Conservation (phyloP, 257 asterid species). For the Ehretia macrophylla region DNA sequence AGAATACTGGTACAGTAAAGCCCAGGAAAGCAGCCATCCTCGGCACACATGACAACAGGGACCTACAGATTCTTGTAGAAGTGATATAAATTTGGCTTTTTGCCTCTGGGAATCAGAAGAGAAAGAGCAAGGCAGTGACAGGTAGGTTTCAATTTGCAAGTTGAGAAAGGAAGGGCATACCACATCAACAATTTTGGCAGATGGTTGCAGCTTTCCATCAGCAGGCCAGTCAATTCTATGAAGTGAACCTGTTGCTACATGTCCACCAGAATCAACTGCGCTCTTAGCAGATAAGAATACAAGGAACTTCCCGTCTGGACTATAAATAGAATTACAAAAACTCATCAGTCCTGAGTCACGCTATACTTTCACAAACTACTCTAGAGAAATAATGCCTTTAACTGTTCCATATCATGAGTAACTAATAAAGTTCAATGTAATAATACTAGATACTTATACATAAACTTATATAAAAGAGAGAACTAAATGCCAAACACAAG, state of each 20-base stretch:
- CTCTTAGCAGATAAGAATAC: slow-evolving; percentile 69
- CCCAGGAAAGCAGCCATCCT: slow-evolving; percentile 81
- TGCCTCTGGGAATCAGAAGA: neutral
- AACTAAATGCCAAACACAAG: no score
- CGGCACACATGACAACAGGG: slow-evolving; percentile 71
- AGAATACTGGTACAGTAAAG: slow-evolving; percentile 50
- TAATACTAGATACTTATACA: no score
- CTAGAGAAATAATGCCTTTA: neutral
- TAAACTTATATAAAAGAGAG: no score
- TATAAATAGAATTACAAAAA: slow-evolving; percentile 25
- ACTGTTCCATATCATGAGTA: neutral
- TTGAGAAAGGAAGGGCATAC: slow-evolving; percentile 33
- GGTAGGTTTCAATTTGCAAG: neutral
- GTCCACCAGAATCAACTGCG: slow-evolving; percentile 79
- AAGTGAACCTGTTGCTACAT: slow-evolving; percentile 78
- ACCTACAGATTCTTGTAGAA: slow-evolving; percentile 40
- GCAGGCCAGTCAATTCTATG: slow-evolving; percentile 82
- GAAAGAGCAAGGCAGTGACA: neutral
- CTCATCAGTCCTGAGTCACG: neutral
- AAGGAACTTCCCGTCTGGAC: slow-evolving; percentile 77
- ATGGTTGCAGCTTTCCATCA: slow-evolving; percentile 40
- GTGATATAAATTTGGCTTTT: slow-evolving; percentile 10
- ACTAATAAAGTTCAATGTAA: no score
- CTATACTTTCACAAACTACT: no score
- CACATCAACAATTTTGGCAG: slow-evolving; percentile 56